Base-by-base conservation (phyloP, 805 yeast genomes). In the Saccharomycopsis javanensis region DNA sequence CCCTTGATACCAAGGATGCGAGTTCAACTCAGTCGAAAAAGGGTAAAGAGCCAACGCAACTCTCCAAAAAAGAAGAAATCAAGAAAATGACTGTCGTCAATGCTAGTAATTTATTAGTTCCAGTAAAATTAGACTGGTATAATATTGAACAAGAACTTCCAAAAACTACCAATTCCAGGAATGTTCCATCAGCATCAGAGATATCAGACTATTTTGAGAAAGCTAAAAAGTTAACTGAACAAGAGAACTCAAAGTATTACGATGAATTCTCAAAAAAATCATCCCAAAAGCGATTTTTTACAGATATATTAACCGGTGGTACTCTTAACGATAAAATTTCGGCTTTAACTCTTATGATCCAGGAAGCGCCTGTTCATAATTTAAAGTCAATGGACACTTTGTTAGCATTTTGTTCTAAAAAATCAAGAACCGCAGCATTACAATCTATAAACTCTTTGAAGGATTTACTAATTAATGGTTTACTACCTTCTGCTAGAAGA, bases 361-460 rank as follows among this genome's bases (percentile, higher is more conserved):
- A 94, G 68, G 98, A 94, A 72, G 91, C 97, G 2, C 99, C 99
- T 5, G 68, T 90, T 56, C 98, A 94, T 68, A 87, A 92, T 64
- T 67, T 84, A 55, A 87, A 88, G 68, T 88, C 96, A 0, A 75
- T 94, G 57, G 96, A 88, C 62, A 85, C 85, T 38, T 72, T 94
- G 61, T 68, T 87, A 61, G 78, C 81, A 4, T 87, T 85, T 73
- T 88, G 97, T 70, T 85, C 83, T 64, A 90, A 92, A 74, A 94
- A 94, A 72, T 85, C 96, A 20, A 82, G 97, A 74, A 90, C 94
- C 50, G 95, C 96, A 4, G 89, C 97, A 16, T 74, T 91, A 63
- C 96, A 89, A 69, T 88, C 96, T 56, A 80, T 92, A 56, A 88
- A 86, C 64, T 95, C 97, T 0, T 72, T 92, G 64, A 86, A 87